Percentiles rank a stretch among this genome's conserved stretches.
Conservation (phyloP, 208 protist species). For the Porcisia deanei region DNA sequence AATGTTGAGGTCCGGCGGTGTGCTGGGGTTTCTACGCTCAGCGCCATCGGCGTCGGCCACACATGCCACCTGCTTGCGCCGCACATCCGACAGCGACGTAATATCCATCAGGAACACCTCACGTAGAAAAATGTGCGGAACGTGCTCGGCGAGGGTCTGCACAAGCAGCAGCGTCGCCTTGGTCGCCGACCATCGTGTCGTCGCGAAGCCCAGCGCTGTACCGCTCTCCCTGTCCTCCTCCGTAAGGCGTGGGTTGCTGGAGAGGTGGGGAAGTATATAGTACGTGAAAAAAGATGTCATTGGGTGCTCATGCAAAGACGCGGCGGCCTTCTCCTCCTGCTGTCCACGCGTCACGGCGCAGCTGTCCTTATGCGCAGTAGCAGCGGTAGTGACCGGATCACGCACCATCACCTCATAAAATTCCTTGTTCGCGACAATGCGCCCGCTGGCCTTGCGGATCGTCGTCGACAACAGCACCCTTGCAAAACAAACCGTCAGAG, state of each 20-base stretch:
- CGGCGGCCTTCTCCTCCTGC: constrained; percentile 21
- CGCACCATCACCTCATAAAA: constrained; percentile 29
- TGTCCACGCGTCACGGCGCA: constrained; percentile 8
- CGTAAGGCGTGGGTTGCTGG: constrained; percentile 35
- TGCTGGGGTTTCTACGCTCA: constrained; percentile 19
- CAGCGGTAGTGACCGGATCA: constrained; percentile 7
- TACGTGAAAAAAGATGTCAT: constrained; percentile 48
- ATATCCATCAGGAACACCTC: constrained; percentile 41
- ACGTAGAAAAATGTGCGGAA: constrained; percentile 53
- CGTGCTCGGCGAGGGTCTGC: constrained; percentile 38
- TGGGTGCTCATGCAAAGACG: constrained; percentile 11
- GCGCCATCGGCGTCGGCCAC: neutral
- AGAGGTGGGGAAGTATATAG: constrained; percentile 53
- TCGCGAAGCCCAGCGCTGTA: constrained; percentile 26
- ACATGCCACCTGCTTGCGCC: constrained; percentile 12
- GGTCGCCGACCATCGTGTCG: constrained; percentile 45
- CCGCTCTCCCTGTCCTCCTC: constrained; percentile 38
- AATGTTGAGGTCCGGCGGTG: constrained; percentile 41
- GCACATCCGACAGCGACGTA: constrained; percentile 15
- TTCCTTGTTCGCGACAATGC: constrained; percentile 13
- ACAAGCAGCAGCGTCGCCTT: constrained; percentile 66
- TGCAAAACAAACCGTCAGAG: constrained; percentile 34
- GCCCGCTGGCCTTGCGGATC: constrained; percentile 35
- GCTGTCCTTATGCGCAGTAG: constrained; percentile 5
- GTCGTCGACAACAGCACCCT: constrained; percentile 42